Evolutionary conservation across 1,139 yeast species (phyloP).

Genomic region (Meyerozyma athensensis): DNA sequence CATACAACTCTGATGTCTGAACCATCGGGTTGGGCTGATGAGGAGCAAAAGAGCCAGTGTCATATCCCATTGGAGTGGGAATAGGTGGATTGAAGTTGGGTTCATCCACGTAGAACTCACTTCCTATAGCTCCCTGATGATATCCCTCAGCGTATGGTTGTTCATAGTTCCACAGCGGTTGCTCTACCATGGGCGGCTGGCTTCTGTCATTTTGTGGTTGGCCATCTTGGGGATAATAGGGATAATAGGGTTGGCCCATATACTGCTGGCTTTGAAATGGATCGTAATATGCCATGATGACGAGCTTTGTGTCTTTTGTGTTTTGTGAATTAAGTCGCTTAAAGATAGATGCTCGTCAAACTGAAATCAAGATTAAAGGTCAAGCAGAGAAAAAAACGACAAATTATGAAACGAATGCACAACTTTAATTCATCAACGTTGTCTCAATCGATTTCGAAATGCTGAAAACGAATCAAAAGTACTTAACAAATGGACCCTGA

Average conservation of each 20-base stretch:
- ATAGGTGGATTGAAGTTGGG: constrained; percentile 5
- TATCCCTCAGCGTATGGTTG: constrained; percentile 14
- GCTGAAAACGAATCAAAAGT: too few relatives aligned
- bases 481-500: constrained; percentile 2
- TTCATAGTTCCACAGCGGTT: constrained; percentile 6
- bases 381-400: background rate
- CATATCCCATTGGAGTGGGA: constrained; percentile 6
- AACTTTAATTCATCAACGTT: background rate
- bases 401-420: background rate
- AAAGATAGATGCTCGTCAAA: too few relatives aligned
- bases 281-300: constrained; percentile 40
- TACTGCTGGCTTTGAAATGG: constrained; percentile 43
- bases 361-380: constrained; percentile 2
- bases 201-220: constrained; percentile 13
- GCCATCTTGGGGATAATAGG: constrained; percentile 32
- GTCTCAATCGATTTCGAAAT: too few relatives aligned
- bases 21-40: background rate
- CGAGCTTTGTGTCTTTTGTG: too few relatives aligned
- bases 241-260: constrained; percentile 30
- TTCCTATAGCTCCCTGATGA: constrained; percentile 9
- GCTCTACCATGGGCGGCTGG: constrained; percentile 6
- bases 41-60: background rate
- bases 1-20: constrained; percentile 5
- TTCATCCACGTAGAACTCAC: constrained; percentile 4
- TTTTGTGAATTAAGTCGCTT: too few relatives aligned